phyloP scores from a whole-genome alignment of 2,329 filamentous ascomycete genomes.

The Dryadomyces sulphureus region DNA sequence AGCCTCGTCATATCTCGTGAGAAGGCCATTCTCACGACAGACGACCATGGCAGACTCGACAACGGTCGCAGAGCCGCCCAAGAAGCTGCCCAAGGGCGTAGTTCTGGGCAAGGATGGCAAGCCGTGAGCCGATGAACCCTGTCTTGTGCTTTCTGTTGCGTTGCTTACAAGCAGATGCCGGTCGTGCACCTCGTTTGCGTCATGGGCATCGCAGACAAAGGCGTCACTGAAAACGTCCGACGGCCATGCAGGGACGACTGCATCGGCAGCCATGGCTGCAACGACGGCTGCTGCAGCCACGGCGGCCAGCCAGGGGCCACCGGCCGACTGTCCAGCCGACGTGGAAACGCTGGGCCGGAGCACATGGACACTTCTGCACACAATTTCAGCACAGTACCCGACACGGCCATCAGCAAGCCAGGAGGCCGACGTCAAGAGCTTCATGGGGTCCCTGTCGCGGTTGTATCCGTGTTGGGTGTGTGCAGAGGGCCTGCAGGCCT shows the following conservation, averaged over 20 bases:
- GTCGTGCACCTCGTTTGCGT: constrained; percentile 53
- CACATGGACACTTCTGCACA: constrained; percentile 89
- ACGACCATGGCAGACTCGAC: constrained; percentile 20
- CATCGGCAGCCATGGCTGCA: constrained; percentile 13
- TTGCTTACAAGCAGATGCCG: constrained; percentile 40
- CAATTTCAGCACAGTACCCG: constrained; percentile 79
- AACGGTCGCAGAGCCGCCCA: constrained; percentile 21
- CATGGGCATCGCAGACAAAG: constrained; percentile 41
- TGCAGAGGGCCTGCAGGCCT: constrained; percentile 76
- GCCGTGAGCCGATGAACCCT: constrained; percentile 42
- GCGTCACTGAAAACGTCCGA: constrained; percentile 20
- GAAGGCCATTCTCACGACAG: neutral
- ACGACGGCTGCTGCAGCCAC: constrained; percentile 17
- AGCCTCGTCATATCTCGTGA: neutral
- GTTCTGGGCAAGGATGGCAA: constrained; percentile 71
- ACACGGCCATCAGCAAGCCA: constrained; percentile 48
- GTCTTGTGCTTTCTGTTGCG: constrained; percentile 10
- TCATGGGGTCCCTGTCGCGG: constrained; percentile 67
- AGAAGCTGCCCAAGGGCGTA: constrained; percentile 54
- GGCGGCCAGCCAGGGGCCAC: constrained; percentile 21
- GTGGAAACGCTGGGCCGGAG: constrained; percentile 75
- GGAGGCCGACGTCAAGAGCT: constrained; percentile 62
- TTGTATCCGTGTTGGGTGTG: constrained; percentile 95
- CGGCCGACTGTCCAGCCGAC: constrained; percentile 72
- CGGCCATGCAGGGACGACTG: constrained; percentile 16